Percentiles rank a stretch among this genome's conserved stretches.
These are phyloP conservation scores for Naegleria lovaniensis DNA, from an alignment of 208 protist species.

Conservation along the genomic window DNA sequence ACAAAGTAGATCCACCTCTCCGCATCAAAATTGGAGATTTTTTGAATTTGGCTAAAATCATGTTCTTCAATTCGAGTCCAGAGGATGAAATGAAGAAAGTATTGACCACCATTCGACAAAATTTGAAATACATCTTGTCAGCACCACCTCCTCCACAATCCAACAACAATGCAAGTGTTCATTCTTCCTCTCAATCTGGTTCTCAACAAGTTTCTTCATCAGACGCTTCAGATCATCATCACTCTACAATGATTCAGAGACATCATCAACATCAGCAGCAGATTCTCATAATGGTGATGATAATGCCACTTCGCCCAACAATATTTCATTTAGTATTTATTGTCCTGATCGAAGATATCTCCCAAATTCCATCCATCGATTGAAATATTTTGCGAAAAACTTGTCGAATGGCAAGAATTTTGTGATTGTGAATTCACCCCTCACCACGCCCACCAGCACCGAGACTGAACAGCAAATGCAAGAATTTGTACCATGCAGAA, in stretches of 20 bases:
- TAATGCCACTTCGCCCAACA: neutral
- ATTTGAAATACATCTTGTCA: neutral
- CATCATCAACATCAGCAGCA: too few species aligned
- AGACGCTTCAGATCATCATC: neutral
- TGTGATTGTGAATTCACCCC: neutral
- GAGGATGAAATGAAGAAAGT: neutral
- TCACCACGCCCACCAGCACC: neutral
- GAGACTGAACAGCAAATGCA: too few species aligned
- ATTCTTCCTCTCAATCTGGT: neutral
- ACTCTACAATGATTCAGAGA: neutral
- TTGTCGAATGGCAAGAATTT: neutral
- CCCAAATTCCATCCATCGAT: neutral
- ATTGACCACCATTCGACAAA: neutral
- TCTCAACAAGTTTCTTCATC: too few species aligned
- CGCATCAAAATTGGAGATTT: neutral
- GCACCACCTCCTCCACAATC: neutral
- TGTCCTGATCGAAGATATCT: neutral
- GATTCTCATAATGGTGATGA: neutral
- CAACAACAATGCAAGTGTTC: neutral
- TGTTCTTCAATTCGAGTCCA: neutral
- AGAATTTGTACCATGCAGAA: too few species aligned
- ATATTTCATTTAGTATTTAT: neutral
- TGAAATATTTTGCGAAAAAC: neutral
- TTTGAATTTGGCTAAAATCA: neutral
- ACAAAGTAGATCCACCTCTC: neutral